Evolutionary conservation across 1,284 basidiomycete genomes (phyloP).

Genomic region (Fomitopsis pinicola): DNA sequence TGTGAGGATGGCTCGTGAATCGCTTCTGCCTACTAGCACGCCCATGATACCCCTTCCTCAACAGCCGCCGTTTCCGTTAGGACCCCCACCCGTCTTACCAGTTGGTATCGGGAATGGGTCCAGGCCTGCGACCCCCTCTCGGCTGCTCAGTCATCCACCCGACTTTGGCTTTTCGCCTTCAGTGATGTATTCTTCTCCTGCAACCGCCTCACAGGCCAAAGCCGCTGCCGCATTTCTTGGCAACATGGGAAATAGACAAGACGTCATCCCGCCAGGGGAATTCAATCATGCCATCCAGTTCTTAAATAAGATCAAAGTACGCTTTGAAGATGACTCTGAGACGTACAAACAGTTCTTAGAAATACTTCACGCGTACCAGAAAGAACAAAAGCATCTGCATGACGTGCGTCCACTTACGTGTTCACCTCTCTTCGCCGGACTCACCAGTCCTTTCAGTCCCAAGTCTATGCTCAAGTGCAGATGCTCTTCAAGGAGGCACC

Average conservation of each 20-base stretch:
- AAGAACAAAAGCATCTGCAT: conserved; percentile 84
- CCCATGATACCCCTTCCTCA: conserved; percentile 19
- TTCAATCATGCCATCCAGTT: conserved; percentile 99
- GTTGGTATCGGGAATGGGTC: conserved; percentile 26
- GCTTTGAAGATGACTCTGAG: conserved; percentile 88
- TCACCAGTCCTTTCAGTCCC: conserved; percentile 34
- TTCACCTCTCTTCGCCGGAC: not conserved
- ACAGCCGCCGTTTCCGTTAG: conserved; percentile 20
- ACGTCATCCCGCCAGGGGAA: conserved; percentile 55
- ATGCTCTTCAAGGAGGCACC: conserved; percentile 89
- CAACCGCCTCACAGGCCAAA: conserved; percentile 28
- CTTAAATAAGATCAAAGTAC: conserved; percentile 97
- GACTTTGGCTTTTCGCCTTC: conserved; percentile 5
- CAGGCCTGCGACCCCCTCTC: conserved; percentile 23
- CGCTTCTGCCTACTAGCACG: conserved; percentile 7
- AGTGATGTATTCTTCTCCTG: conserved; percentile 16
- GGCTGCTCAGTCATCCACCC: conserved; percentile 12
- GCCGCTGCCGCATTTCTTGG: conserved; percentile 61
- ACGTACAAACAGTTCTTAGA: conserved; percentile 99
- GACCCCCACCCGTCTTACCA: conserved; percentile 27
- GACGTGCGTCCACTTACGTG: conserved; percentile 59
- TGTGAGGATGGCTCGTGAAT: conserved; percentile 27
- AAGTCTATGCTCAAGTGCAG: conserved; percentile 93
- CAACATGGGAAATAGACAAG: conserved; percentile 34
- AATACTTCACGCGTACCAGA: conserved; percentile 96